Base-by-base conservation (phyloP, 2,329 filamentous ascomycete genomes). In the Diaporthe velutina region DNA sequence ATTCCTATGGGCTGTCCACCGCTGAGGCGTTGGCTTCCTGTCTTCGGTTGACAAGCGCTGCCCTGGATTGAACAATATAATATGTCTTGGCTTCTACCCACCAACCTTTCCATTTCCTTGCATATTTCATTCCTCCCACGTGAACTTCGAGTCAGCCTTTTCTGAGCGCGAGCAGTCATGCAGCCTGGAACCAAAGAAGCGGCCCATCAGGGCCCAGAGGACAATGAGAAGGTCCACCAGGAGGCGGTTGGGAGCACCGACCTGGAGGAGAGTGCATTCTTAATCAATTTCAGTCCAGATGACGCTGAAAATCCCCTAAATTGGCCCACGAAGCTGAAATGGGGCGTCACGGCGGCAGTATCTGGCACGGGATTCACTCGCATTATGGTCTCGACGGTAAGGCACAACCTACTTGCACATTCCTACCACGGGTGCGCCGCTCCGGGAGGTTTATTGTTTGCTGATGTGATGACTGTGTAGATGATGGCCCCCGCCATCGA, bases 401-500 rank as follows among this genome's bases (percentile, higher is more conserved):
- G 57, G 4, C 33, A 38, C 33, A 38, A 2, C 55, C 22, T 58
- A n/a, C n/a, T n/a, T n/a, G n/a, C n/a, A n/a, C n/a, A n/a, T n/a
- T n/a, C n/a, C n/a, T n/a, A n/a, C n/a, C n/a, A n/a, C n/a, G n/a
- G n/a, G n/a, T n/a, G n/a, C n/a, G n/a, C n/a, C n/a, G n/a, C n/a
- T n/a, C n/a, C n/a, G n/a, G n/a, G n/a, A n/a, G n/a, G n/a, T n/a
- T n/a, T n/a, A n/a, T n/a, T n/a, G n/a, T n/a, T 58, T 38, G 7
- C 57, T 60, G 57, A 60, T 25, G 9, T 13, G 4, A n/a, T 10
- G 22, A 25, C 40, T 40, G n/a, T 45, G n/a, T 15, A 61, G 58
- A 88, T 90, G 78, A 86, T 89, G 81, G 87, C 88, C 0, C 87
- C 87, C 0, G 87, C 86, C 0, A 77, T 93, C 35, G 77, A 83